Evolutionary conservation across 306 rosid species (phyloP).

Genomic region (Medicago ruthenica): DNA sequence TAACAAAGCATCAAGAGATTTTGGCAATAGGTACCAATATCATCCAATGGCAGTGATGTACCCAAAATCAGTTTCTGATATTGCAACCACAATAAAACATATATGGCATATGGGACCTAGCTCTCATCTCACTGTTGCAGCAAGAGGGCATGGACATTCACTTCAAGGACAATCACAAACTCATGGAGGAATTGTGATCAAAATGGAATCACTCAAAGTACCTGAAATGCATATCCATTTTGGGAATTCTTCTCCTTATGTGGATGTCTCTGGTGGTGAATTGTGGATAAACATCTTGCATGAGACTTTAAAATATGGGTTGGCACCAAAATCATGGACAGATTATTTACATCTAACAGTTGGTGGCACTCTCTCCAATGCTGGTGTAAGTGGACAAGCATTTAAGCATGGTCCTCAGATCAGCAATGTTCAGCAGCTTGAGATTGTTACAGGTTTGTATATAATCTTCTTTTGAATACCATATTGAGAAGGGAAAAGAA

Average conservation of each 20-base stretch:
- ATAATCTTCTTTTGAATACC: constrained; percentile 11
- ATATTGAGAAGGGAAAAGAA: not conserved
- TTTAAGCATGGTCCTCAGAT: constrained; percentile 95
- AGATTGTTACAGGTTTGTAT: constrained; percentile 91
- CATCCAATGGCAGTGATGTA: constrained; percentile 74
- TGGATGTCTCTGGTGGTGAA: constrained; percentile 89
- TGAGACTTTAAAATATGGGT: constrained; percentile 79
- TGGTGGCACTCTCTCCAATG: constrained; percentile 97
- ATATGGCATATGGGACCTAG: constrained; percentile 77
- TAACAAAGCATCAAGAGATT: constrained; percentile 74
- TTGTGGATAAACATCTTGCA: constrained; percentile 91
- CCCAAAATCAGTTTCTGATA: constrained; percentile 82
- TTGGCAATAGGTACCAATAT: constrained; percentile 77
- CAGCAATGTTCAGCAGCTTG: constrained; percentile 89
- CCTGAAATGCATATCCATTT: constrained; percentile 61
- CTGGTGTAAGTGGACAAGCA: constrained; percentile 97
- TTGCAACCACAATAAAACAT: constrained; percentile 68
- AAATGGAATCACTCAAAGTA: constrained; percentile 76
- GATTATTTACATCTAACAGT: constrained; percentile 90
- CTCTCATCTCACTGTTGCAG: constrained; percentile 85
- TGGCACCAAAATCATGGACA: constrained; percentile 97
- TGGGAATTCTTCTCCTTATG: constrained; percentile 57
- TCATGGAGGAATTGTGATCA: constrained; percentile 79
- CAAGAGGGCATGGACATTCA: constrained; percentile 98
- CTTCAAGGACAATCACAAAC: constrained; percentile 91